A percentile compares a stretch with the other conserved stretches of the same genome.
Conservation (phyloP, 805 yeast genomes). For the Dipodascus geniculatus region DNA sequence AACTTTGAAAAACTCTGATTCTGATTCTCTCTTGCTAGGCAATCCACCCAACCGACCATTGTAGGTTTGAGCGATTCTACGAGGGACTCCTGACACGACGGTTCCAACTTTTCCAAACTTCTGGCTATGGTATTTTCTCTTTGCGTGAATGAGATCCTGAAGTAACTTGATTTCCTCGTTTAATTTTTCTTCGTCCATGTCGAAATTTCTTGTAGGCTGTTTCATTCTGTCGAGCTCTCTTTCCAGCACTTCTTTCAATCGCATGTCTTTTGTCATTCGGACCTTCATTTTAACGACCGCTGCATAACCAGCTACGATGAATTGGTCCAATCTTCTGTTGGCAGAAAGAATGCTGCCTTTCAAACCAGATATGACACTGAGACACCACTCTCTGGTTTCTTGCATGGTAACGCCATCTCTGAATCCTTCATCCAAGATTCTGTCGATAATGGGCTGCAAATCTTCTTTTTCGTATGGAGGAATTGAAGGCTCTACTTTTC, state of each 20-base stretch:
- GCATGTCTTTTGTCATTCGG: background rate
- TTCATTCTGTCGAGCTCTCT: background rate
- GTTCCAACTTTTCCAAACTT: background rate
- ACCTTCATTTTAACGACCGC: background rate
- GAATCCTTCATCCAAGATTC: background rate
- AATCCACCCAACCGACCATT: background rate
- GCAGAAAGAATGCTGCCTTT: background rate
- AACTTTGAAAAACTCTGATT: background rate
- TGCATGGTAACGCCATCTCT: background rate
- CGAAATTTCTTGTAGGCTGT: background rate
- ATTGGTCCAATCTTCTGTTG: background rate
- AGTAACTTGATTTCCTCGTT: background rate
- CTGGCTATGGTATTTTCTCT: background rate
- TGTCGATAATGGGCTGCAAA: background rate
- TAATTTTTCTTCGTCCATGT: background rate
- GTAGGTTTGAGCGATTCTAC: background rate
- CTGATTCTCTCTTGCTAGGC: background rate
- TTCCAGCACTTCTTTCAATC: background rate
- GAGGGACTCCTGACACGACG: background rate
- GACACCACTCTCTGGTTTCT: constrained; percentile 1
- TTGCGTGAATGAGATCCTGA: background rate
- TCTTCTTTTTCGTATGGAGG: background rate
- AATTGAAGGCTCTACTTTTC: background rate
- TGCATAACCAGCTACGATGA: constrained; percentile 1
- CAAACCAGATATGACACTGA: background rate